These are phyloP conservation scores for Asterochloris erici DNA, from an alignment of 139 green algal genomes.

Conservation along the genomic window DNA sequence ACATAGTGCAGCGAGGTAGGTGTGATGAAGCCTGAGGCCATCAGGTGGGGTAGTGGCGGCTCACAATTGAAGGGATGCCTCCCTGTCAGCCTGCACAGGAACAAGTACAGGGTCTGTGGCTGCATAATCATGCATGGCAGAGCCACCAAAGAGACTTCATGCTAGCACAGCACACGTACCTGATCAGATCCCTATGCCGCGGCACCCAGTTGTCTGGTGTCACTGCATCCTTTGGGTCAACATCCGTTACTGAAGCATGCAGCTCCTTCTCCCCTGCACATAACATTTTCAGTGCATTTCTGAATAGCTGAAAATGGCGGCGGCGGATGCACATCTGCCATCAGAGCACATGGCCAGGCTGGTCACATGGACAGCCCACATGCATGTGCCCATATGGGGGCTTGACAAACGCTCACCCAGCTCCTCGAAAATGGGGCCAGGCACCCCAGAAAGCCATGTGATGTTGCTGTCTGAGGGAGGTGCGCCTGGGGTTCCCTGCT, in stretches of 20 bases:
- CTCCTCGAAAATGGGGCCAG: too few relatives aligned
- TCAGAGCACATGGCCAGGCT: too few relatives aligned
- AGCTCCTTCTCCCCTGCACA: slow-evolving; percentile 13
- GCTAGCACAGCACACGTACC: slow-evolving; percentile 73
- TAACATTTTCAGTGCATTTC: too few relatives aligned
- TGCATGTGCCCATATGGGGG: too few relatives aligned
- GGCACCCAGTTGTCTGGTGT: slow-evolving; percentile 83
- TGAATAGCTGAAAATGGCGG: too few relatives aligned
- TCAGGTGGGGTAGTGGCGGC: slow-evolving; percentile 74
- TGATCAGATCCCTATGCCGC: slow-evolving; percentile 81
- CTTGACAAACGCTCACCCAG: too few relatives aligned
- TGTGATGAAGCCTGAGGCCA: slow-evolving; percentile 81
- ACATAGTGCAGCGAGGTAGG: slow-evolving; percentile 79
- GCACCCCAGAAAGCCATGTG: too few relatives aligned
- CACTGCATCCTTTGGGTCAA: slow-evolving; percentile 63
- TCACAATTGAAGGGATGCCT: slow-evolving; percentile 97
- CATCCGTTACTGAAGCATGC: slow-evolving; percentile 29
- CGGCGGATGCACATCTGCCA: too few relatives aligned
- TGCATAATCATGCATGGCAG: neutral
- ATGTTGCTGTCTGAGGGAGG: too few relatives aligned
- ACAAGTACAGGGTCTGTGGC: neutral
- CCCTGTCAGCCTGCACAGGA: neutral
- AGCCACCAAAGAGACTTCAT: neutral
- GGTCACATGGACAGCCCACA: too few relatives aligned
- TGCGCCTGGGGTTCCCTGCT: too few relatives aligned